Evolutionary conservation across 345 rosid species (phyloP), one percentile per base, ranked within the genome.

Genomic region (Erysimum cheiranthoides): DNA sequence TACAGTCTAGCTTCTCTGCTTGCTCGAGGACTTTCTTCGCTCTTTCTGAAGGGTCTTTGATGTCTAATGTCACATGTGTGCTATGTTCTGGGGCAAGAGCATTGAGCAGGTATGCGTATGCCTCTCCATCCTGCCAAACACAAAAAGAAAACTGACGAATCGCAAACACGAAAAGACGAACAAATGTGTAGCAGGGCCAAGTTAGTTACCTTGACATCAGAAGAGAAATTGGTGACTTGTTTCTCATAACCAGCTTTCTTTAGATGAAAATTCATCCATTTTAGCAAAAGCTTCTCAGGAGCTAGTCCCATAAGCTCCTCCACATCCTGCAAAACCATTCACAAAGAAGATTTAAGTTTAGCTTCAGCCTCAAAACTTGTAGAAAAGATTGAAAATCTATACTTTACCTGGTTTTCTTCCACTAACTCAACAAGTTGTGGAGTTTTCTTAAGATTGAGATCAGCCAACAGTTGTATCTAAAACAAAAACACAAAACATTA

Each of bases 211-310:
- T 90, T 93, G 58, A 93, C 84, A 82, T 93, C 98, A 42, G 92
- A 77, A 32, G 97, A 89, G 79, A 93, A 93, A 76, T 93, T 93
- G 53, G 93, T 89, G 63, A 90, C 95, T 66, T 84, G 79, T 80
- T 93, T 93, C 35, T 65, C 74, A 38, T 93, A 93, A 38, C 95
- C 97, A 80, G 83, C 89, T 85, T 93, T 93, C 87, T 93, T 90
- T 47, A 93, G 81, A 79, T 93, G 97, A 62, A 86, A 89, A 79
- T 93, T 93, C 97, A 93, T 93, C 97, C 98, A 93, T 81, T 93
- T 91, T 16, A 93, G 83, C 49, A 93, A 61, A 73, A 93, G 84
- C 70, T 89, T 93, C 73, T 93, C 98, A 67, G 98, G 98, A 53
- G 91, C 80, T 77, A 93, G 84, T 47, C 86, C 79, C 88, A 84